Base-by-base conservation (phyloP, 2,329 filamentous ascomycete species). In the Aspergillus uvarum region DNA sequence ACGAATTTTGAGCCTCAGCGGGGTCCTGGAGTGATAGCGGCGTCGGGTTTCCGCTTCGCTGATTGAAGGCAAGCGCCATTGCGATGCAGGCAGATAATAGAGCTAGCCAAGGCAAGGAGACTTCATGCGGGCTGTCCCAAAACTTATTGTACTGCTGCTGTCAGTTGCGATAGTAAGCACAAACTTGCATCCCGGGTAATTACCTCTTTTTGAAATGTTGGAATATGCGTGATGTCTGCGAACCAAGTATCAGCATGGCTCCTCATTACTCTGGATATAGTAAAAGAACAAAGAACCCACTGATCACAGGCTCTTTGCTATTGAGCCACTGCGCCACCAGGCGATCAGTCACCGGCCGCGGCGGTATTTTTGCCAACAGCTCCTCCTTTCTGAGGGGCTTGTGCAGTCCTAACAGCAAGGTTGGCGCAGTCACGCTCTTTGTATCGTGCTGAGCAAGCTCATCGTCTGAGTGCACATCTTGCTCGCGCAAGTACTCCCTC, bases 1-100 rank as follows among this genome's bases (percentile, higher is more conserved):
- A 84, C 76, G 68, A 81, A 76, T 59, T 77, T 75, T 68, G 76
- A 35, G 63, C 54, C 11, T 59, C 65, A 21, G 47, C 54, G 4
- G 68, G 51, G 22, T 68, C 60, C 16, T 58, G 59, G 10, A 67
- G 35, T 1, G 57, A 57, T 16, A 63, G 49, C 4, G 70, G 70
- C 22, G 70, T 60, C 8, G 65, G 63, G 38, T 73, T 70, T 12
- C 65, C 61, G 12, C 56, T 67, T 22, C 68, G 66, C 50, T 67
- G 61, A 44, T 69, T 64, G 35, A 72, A 59, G 22, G 68, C 65
- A 7, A 74, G 61, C 4, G 72, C 65, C 44, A 74, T 51, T 1
- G 72, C 62, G 48, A 76, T 56, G 7, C 70, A 66, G 1, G 65
- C 64, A 38, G 72, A 75, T 10, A 76, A 58, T 7, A 72, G 59